Conservation (phyloP, 1,284 basidiomycete species). For the Phellopilus nigrolimitatus region DNA sequence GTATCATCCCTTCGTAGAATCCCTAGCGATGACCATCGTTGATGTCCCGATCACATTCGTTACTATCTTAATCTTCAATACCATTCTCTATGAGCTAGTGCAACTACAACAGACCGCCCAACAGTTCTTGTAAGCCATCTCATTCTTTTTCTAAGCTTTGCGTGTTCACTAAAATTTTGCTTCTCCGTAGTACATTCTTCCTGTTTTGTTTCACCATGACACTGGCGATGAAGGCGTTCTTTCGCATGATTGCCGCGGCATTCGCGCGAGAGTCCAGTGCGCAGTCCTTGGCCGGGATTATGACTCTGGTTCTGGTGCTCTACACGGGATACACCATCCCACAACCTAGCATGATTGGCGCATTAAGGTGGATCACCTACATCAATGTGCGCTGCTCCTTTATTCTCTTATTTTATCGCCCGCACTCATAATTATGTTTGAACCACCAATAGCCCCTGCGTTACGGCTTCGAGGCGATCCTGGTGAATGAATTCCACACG, state of each 20-base stretch:
- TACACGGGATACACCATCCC: slow-evolving; percentile 42
- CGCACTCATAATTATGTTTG: background rate
- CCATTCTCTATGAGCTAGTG: slow-evolving; percentile 65
- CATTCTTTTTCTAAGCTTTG: slow-evolving; percentile 1
- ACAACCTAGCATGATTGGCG: slow-evolving; percentile 26
- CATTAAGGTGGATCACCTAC: slow-evolving; percentile 45
- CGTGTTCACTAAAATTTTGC: background rate
- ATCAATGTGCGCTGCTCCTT: slow-evolving; percentile 35
- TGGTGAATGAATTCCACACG: slow-evolving; percentile 52
- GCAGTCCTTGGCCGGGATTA: slow-evolving; percentile 47
- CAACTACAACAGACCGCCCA: slow-evolving; percentile 46
- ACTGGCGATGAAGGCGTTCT: slow-evolving; percentile 49
- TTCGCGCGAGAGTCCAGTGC: slow-evolving; percentile 40
- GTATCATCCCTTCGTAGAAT: slow-evolving; percentile 64
- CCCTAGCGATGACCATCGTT: slow-evolving; percentile 64
- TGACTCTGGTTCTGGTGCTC: slow-evolving; percentile 41
- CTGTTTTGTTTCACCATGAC: slow-evolving; percentile 41
- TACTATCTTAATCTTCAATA: slow-evolving; percentile 44
- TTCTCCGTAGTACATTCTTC: slow-evolving; percentile 37
- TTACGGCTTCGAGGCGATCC: slow-evolving; percentile 46
- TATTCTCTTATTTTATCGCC: background rate
- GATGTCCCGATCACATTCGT: slow-evolving; percentile 62
- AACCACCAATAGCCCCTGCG: slow-evolving; percentile 33
- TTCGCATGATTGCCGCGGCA: slow-evolving; percentile 45
- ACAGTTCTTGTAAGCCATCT: slow-evolving; percentile 60